phyloP scores from a whole-genome alignment of 192 early-diverging fungal species.

The Coemansia sp. region DNA sequence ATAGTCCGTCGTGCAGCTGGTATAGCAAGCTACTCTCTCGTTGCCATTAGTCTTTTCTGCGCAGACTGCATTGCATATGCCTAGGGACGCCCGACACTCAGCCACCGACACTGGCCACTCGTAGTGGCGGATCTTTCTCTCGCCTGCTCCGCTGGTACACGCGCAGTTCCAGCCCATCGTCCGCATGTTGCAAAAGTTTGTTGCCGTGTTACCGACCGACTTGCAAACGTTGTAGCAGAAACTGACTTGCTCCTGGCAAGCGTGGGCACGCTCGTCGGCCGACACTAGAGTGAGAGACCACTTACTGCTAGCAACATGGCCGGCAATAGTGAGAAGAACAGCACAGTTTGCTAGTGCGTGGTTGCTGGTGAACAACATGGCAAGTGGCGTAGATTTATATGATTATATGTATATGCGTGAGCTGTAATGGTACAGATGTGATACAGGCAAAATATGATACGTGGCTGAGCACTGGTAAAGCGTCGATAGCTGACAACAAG shows the following conservation, averaged over 20 bases:
- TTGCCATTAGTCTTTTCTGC: slow-evolving; percentile 17
- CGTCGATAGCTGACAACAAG: too few species aligned
- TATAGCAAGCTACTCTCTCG: slow-evolving; percentile 35
- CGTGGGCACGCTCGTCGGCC: slow-evolving; percentile 45
- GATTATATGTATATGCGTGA: neutral
- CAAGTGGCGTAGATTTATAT: neutral
- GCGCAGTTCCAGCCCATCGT: slow-evolving; percentile 59
- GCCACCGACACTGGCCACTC: slow-evolving; percentile 50
- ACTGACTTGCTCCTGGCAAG: slow-evolving; percentile 54
- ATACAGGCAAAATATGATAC: neutral
- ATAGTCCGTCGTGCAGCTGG: slow-evolving; percentile 43
- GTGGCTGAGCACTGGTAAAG: neutral
- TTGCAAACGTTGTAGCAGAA: slow-evolving; percentile 55
- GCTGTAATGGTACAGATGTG: neutral
- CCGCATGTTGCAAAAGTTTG: slow-evolving; percentile 57
- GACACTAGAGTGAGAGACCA: slow-evolving; percentile 49
- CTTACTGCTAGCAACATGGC: slow-evolving; percentile 23
- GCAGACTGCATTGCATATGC: slow-evolving; percentile 36
- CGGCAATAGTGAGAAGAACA: neutral
- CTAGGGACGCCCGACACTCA: slow-evolving; percentile 50
- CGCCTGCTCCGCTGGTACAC: slow-evolving; percentile 25
- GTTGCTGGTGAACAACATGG: neutral
- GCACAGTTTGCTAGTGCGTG: slow-evolving; percentile 5
- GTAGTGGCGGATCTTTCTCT: slow-evolving; percentile 27
- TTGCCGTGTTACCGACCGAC: slow-evolving; percentile 32